A percentile compares a stretch with the other conserved stretches of the same genome.
Conservation (phyloP, 139 green algal species). For the Nannochloris sp. region DNA sequence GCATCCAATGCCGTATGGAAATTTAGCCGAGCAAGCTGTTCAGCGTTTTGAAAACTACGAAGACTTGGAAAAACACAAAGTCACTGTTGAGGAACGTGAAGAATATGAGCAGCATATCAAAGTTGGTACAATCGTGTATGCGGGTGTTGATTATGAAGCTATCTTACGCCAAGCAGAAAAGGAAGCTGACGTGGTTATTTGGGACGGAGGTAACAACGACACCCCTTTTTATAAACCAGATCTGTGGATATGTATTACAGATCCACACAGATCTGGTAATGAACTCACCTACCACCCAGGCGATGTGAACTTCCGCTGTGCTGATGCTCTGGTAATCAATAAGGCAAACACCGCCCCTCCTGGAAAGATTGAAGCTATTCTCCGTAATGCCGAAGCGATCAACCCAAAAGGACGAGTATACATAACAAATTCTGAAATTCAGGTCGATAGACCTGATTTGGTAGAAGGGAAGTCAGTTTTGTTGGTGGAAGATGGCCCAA, state of each 20-base stretch:
- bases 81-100: slow-evolving; percentile 39
- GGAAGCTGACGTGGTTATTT: slow-evolving; percentile 39
- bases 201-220: slow-evolving; percentile 46
- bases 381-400: slow-evolving; percentile 4
- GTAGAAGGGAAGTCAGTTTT: slow-evolving; percentile 29
- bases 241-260: slow-evolving; percentile 29
- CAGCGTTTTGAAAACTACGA: slow-evolving; percentile 35
- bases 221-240: slow-evolving; percentile 39
- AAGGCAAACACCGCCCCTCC: slow-evolving; percentile 44
- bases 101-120: slow-evolving; percentile 49
- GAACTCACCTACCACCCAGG: slow-evolving; percentile 31
- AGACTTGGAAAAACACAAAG: slow-evolving; percentile 32
- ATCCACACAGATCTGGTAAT: slow-evolving; percentile 28
- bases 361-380: slow-evolving; percentile 21
- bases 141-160: slow-evolving; percentile 40
- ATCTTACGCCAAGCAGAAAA: slow-evolving; percentile 34
- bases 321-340: slow-evolving; percentile 35
- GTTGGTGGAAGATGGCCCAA: slow-evolving; percentile 38
- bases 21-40: slow-evolving; percentile 31
- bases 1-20: slow-evolving; percentile 44
- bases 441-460: slow-evolving; percentile 24
- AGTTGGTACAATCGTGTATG: slow-evolving; percentile 33
- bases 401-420: slow-evolving; percentile 22
- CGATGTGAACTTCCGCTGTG: slow-evolving; percentile 37
- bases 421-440: slow-evolving; percentile 24